A percentile compares a stretch with the other conserved stretches of the same genome.
Evolutionary conservation across 1,139 yeast species (phyloP).

Genomic region (Blastobotrys serpentis): DNA sequence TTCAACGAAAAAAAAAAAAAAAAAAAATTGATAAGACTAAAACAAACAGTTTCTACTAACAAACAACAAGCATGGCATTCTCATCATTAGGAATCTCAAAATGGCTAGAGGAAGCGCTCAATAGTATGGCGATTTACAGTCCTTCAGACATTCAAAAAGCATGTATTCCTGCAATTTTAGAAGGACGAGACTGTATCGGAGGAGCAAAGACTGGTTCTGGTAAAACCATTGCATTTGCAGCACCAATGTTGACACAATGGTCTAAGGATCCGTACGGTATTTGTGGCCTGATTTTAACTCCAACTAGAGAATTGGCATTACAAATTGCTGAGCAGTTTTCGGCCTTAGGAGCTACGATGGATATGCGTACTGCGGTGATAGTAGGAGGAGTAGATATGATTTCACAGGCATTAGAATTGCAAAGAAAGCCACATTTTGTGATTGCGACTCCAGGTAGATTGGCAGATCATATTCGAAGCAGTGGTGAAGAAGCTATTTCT

Average conservation of each 20-base stretch:
- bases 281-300: constrained; percentile 84
- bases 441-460: constrained; percentile 97
- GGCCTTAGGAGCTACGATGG: constrained; percentile 88
- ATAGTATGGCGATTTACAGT: constrained; percentile 72
- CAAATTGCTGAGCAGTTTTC: constrained; percentile 96
- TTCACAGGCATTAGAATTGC: constrained; percentile 77
- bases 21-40: neutral
- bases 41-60: neutral
- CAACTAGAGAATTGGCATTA: constrained; percentile 91
- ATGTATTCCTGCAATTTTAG: constrained; percentile 82
- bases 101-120: constrained; percentile 82
- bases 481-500: constrained; percentile 83
- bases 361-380: constrained; percentile 72
- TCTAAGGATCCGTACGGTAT: constrained; percentile 93
- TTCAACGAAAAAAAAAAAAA: no score
- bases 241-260: constrained; percentile 93
- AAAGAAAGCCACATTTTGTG: constrained; percentile 85
- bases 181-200: constrained; percentile 88
- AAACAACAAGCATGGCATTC: constrained; percentile 44
- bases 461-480: constrained; percentile 85
- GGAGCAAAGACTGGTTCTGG: constrained; percentile 99
- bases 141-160: constrained; percentile 89
- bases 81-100: constrained; percentile 70
- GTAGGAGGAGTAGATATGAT: constrained; percentile 97
- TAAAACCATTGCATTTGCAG: constrained; percentile 95